phyloP scores from a whole-genome alignment of 2,329 filamentous ascomycete genomes.

The Aspergillus terreus region DNA sequence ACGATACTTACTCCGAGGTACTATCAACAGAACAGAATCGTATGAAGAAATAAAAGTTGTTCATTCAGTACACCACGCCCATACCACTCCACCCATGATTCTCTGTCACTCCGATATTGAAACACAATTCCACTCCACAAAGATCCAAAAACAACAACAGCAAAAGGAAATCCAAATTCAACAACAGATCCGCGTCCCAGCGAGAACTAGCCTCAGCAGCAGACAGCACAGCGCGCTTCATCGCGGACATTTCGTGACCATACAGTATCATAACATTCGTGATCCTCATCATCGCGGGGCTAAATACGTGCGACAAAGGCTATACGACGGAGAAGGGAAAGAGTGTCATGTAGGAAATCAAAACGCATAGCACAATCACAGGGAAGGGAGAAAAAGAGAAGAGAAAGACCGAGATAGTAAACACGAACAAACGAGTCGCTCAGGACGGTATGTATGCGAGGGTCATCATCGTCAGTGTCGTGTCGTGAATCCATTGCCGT shows the following conservation, averaged over 20 bases:
- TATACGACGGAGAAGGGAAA: conserved; percentile 35
- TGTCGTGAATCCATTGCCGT: conserved; percentile 19
- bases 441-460: conserved; percentile 13
- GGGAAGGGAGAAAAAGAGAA: conserved; percentile 5
- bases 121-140: background rate
- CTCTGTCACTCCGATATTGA: conserved; percentile 7
- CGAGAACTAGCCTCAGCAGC: conserved; percentile 21
- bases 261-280: conserved; percentile 41
- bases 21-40: too few relatives aligned
- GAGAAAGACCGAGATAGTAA: conserved; percentile 18
- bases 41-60: too few relatives aligned
- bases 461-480: conserved; percentile 23
- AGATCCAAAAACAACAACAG: background rate
- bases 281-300: conserved; percentile 38
- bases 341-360: conserved; percentile 25
- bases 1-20: too few relatives aligned
- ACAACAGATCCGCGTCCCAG: conserved; percentile 10
- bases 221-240: conserved; percentile 20
- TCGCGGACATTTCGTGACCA: conserved; percentile 28
- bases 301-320: conserved; percentile 35
- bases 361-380: conserved; percentile 7
- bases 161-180: background rate
- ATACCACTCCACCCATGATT: conserved; percentile 1
- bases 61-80: background rate
- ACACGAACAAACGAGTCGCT: conserved; percentile 19